A percentile compares a stretch with the other conserved stretches of the same genome.
Evolutionary conservation across 2,329 filamentous ascomycete genomes (phyloP).

Genomic region (Diaporthe vexans): DNA sequence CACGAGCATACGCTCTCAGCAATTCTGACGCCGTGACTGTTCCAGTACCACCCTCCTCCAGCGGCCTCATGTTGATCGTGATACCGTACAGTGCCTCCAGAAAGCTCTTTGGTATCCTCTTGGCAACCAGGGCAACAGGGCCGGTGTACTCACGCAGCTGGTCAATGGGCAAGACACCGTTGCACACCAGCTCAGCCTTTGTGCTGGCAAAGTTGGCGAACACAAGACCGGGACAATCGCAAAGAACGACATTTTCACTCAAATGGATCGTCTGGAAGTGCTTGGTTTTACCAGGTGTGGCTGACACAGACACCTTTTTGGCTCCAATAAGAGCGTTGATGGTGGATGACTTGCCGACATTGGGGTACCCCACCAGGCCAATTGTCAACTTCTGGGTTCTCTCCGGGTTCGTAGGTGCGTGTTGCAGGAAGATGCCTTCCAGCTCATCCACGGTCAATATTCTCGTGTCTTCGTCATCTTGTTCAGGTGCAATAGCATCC

Average conservation of each 20-base stretch:
- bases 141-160: slow-evolving; percentile 94
- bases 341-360: slow-evolving; percentile 98
- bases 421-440: slow-evolving; percentile 86
- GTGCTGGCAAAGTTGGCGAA: slow-evolving; percentile 98
- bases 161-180: slow-evolving; percentile 95
- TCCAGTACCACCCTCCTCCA: slow-evolving; percentile 95
- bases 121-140: slow-evolving; percentile 84
- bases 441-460: slow-evolving; percentile 95
- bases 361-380: slow-evolving; percentile 96
- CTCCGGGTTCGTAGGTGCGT: slow-evolving; percentile 68
- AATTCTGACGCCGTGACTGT: slow-evolving; percentile 87
- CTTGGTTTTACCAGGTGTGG: slow-evolving; percentile 98
- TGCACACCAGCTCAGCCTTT: slow-evolving; percentile 96
- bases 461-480: slow-evolving; percentile 73
- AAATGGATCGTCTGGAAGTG: slow-evolving; percentile 99
- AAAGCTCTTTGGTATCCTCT: slow-evolving; percentile 88
- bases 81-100: slow-evolving; percentile 96
- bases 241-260: slow-evolving; percentile 88
- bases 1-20: slow-evolving; percentile 86
- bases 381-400: slow-evolving; percentile 81
- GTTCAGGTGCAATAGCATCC: slow-evolving; percentile 56
- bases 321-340: slow-evolving; percentile 99
- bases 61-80: slow-evolving; percentile 82
- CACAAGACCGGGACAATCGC: slow-evolving; percentile 98
- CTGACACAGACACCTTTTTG: slow-evolving; percentile 98